Evolutionary conservation across 257 asterid genomes (phyloP).

Genomic region (Solanum virginianum): DNA sequence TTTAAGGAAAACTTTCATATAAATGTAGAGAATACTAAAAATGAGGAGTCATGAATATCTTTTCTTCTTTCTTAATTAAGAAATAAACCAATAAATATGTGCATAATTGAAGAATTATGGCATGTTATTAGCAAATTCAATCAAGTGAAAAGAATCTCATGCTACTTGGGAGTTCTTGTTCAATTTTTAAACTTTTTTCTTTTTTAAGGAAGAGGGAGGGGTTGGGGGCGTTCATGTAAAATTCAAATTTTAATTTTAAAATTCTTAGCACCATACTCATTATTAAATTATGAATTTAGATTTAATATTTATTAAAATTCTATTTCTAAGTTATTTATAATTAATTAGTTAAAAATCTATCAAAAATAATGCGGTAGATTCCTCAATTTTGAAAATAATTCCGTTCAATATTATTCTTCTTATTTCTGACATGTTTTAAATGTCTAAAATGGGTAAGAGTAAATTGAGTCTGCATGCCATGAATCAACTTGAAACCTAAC

Average conservation of each 20-base stretch:
- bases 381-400: not conserved
- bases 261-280: not conserved
- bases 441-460: too few relatives aligned
- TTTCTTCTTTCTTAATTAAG: not conserved
- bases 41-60: not conserved
- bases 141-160: not conserved
- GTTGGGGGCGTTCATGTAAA: not conserved
- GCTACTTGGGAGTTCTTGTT: not conserved
- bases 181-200: not conserved
- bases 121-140: not conserved
- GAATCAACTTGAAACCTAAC: accelerated
- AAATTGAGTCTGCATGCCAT: not conserved
- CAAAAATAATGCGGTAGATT: not conserved
- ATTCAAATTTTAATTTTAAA: not conserved
- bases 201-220: not conserved
- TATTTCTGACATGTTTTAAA: not conserved
- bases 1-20: not conserved
- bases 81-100: not conserved
- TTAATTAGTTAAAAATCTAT: not conserved
- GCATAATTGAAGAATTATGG: not conserved
- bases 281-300: not conserved
- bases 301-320: not conserved
- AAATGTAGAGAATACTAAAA: not conserved
- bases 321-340: not conserved
- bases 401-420: not conserved